These are phyloP conservation scores for Hondaea fermentalgiana DNA, from an alignment of 108 stramenopile genomes.

Conservation along the genomic window DNA sequence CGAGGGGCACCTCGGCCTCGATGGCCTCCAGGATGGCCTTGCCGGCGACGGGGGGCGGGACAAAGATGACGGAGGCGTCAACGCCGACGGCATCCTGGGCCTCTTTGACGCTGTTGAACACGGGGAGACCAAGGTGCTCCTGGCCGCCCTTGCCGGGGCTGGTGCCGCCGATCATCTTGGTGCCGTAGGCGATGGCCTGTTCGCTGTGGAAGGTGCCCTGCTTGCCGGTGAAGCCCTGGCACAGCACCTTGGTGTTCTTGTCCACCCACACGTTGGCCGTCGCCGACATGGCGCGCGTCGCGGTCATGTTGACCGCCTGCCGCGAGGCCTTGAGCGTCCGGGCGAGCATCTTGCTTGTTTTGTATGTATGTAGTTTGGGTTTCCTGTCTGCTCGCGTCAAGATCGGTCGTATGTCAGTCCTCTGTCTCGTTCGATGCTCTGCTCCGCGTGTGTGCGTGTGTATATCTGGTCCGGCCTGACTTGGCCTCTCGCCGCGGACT, in stretches of 20 bases:
- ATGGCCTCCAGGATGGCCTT: constrained; percentile 86
- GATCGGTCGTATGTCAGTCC: no score
- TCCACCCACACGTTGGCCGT: constrained; percentile 91
- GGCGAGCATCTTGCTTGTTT: not conserved
- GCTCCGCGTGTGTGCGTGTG: no score
- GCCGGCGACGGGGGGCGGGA: constrained; percentile 91
- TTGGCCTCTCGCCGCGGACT: no score
- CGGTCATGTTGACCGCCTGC: not conserved
- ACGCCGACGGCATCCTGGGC: constrained; percentile 71
- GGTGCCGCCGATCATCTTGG: constrained; percentile 93
- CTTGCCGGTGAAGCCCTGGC: constrained; percentile 98
- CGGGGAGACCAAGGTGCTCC: constrained; percentile 83
- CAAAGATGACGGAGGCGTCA: constrained; percentile 96
- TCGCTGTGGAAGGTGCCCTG: constrained; percentile 59
- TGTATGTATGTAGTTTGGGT: no score
- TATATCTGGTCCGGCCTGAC: no score
- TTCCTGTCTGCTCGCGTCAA: no score
- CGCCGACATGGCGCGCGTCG: constrained; percentile 59
- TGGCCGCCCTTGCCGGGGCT: constrained; percentile 91
- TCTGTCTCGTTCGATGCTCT: no score
- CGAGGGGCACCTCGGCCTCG: constrained; percentile 83
- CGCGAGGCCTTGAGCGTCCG: not conserved
- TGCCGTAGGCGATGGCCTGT: constrained; percentile 94
- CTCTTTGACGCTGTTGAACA: constrained; percentile 85
- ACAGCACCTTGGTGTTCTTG: constrained; percentile 90